Percentiles rank a stretch among this genome's conserved stretches.
Conservation (phyloP, 2,329 filamentous ascomycete species). For the Fusarium penzigii region DNA sequence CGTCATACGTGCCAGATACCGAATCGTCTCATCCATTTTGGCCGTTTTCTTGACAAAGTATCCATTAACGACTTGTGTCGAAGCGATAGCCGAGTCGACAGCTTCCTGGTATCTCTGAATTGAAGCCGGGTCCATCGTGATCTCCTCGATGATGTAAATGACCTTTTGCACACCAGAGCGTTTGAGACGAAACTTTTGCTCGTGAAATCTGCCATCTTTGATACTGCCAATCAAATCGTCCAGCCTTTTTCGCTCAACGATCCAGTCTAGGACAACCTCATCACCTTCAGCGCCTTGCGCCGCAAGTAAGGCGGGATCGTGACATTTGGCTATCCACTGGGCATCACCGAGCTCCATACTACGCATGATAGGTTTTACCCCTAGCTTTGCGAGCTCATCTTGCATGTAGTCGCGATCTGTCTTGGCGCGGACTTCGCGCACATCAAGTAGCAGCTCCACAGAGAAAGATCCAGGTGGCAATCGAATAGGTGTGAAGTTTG, state of each 20-base stretch:
- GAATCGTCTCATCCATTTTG: conserved; percentile 76
- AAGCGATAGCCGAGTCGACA: conserved; percentile 72
- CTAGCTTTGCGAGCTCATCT: conserved; percentile 67
- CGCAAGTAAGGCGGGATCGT: conserved; percentile 57
- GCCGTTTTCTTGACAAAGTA: conserved; percentile 77
- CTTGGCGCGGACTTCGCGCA: conserved; percentile 71
- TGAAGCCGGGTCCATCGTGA: conserved; percentile 57
- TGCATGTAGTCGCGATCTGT: conserved; percentile 78
- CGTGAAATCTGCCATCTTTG: conserved; percentile 79
- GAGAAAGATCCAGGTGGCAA: conserved; percentile 68
- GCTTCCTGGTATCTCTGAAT: conserved; percentile 63
- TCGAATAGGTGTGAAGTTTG: conserved; percentile 58
- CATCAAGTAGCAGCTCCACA: conserved; percentile 72
- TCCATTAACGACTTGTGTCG: conserved; percentile 75
- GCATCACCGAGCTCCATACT: conserved; percentile 73
- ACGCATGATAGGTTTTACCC: conserved; percentile 66
- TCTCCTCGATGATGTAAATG: conserved; percentile 77
- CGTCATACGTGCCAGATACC: conserved; percentile 74
- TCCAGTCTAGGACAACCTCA: conserved; percentile 77
- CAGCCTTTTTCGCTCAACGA: conserved; percentile 77
- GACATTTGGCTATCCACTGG: conserved; percentile 76
- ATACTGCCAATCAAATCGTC: conserved; percentile 81
- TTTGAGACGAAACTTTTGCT: conserved; percentile 79
- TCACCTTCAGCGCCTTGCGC: conserved; percentile 61
- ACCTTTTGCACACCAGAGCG: conserved; percentile 75